Percentiles rank a stretch among this genome's conserved stretches.
Evolutionary conservation across 192 early-diverging fungal species (phyloP).

Genomic region (Funneliformis mosseae): DNA sequence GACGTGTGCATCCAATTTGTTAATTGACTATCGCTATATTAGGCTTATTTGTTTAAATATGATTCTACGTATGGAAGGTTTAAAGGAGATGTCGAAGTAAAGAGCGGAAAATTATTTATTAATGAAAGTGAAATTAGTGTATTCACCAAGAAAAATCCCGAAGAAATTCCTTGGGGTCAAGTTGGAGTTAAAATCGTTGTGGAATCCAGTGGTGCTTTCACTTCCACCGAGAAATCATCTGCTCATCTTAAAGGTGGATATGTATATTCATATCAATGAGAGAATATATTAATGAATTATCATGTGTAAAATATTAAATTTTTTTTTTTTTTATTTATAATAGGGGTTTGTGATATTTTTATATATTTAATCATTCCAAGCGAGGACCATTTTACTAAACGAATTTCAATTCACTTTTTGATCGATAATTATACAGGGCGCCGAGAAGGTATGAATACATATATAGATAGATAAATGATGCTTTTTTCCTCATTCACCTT

Average conservation of each 20-base stretch:
- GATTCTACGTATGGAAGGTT: conserved; percentile 98
- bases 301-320: too few species aligned
- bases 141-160: conserved; percentile 75
- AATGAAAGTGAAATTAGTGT: conserved; percentile 81
- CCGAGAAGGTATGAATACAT: neutral
- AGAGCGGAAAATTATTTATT: conserved; percentile 86
- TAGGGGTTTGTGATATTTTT: neutral
- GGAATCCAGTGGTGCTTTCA: conserved; percentile 99
- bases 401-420: neutral
- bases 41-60: conserved; percentile 95
- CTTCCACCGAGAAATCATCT: conserved; percentile 81
- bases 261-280: too few species aligned
- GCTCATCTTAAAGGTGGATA: conserved; percentile 51
- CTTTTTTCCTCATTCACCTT: neutral
- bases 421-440: neutral
- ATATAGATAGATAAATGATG: neutral
- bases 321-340: neutral
- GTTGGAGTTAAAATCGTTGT: conserved; percentile 88
- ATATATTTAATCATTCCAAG: neutral
- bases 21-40: neutral
- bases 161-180: conserved; percentile 86
- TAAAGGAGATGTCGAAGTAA: conserved; percentile 66
- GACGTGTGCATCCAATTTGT: neutral
- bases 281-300: too few species aligned
- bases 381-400: neutral